Evolutionary conservation across 164 flowering plant species (phyloP).

Genomic region (Paratinospora sagittata): DNA sequence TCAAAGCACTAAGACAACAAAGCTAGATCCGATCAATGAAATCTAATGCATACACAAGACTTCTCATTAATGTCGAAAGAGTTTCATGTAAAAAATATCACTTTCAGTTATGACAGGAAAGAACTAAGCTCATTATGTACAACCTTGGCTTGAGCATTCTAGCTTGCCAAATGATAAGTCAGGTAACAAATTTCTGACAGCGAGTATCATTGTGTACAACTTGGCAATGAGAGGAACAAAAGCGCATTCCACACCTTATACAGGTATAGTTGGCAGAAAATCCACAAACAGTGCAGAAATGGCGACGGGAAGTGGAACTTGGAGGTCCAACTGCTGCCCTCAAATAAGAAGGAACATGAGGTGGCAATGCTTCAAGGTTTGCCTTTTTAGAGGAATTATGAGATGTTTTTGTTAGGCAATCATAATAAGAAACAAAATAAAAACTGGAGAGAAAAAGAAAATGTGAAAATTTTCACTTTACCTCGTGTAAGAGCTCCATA

Average conservation of each 20-base stretch:
- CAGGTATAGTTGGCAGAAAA: slow-evolving; percentile 70
- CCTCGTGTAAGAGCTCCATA: slow-evolving; percentile 81
- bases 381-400: slow-evolving; percentile 36
- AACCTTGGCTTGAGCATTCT: neutral
- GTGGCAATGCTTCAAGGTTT: slow-evolving; percentile 72
- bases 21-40: too few species aligned
- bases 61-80: too few species aligned
- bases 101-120: too few species aligned
- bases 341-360: slow-evolving; percentile 73
- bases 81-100: too few species aligned
- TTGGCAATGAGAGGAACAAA: slow-evolving; percentile 50
- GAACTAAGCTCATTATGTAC: neutral
- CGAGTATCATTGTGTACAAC: slow-evolving; percentile 87
- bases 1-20: too few species aligned
- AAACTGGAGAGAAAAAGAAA: neutral
- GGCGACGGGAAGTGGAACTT: slow-evolving; percentile 61
- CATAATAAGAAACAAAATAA: slow-evolving; percentile 14
- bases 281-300: slow-evolving; percentile 84
- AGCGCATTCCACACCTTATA: slow-evolving; percentile 75
- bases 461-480: slow-evolving; percentile 11
- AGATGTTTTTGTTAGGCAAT: neutral
- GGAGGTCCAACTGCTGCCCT: slow-evolving; percentile 93
- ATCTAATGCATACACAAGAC: too few species aligned
- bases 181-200: slow-evolving; percentile 80
- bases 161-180: slow-evolving; percentile 9